Conservation (phyloP, 768 basidiomycete species). For the Cystobasidium ongulense region DNA sequence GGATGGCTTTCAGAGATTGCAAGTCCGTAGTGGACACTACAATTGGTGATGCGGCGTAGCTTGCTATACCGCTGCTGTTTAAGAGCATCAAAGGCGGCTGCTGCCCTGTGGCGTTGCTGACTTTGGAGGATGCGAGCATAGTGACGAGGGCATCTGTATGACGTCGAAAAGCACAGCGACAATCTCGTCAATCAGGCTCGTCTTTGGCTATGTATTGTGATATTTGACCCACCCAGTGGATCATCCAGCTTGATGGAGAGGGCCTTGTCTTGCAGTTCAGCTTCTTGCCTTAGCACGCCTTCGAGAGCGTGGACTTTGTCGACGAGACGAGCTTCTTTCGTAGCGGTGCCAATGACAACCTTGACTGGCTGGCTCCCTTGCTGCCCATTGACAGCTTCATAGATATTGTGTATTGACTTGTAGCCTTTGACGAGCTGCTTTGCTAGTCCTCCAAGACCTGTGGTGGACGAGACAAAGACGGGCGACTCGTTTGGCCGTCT, state of each 20-base stretch:
- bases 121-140: neutral
- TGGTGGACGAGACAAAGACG: constrained; percentile 16
- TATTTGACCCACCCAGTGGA: neutral
- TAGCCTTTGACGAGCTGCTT: constrained; percentile 1
- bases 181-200: neutral
- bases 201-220: neutral
- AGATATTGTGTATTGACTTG: neutral
- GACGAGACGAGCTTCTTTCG: neutral
- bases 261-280: neutral
- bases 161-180: neutral
- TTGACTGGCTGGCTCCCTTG: neutral
- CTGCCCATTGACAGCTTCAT: neutral
- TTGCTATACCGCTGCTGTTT: neutral
- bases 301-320: constrained; percentile 5
- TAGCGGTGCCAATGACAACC: neutral
- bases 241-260: constrained; percentile 19
- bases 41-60: neutral
- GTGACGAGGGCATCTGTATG: constrained; percentile 19
- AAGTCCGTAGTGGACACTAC: neutral
- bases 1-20: neutral
- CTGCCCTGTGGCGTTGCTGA: neutral
- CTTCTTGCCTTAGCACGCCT: neutral
- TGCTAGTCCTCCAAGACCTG: constrained; percentile 24
- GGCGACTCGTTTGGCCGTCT: constrained; percentile 16
- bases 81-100: constrained; percentile 4